These are phyloP conservation scores for Penicillium malachiteum DNA, from an alignment of 495 filamentous ascomycete species.

Conservation along the genomic window DNA sequence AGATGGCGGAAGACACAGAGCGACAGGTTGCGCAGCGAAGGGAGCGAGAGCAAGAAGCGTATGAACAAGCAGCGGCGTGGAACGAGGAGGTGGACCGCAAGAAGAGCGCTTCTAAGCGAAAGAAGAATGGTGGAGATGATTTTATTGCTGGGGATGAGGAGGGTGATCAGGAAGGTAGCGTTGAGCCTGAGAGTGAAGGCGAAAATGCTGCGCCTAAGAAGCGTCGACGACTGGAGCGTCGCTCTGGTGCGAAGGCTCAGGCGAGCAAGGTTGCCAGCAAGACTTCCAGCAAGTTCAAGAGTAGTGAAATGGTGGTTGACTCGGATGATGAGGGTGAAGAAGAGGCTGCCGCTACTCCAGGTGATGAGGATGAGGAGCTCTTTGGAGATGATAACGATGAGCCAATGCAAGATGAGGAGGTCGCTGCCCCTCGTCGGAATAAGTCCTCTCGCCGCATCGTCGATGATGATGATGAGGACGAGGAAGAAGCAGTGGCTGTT, in stretches of 20 bases:
- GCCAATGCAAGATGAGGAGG: constrained; percentile 28
- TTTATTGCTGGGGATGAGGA: constrained; percentile 30
- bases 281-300: constrained; percentile 68
- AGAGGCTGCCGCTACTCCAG: constrained; percentile 26
- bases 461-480: constrained; percentile 48
- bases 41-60: constrained; percentile 68
- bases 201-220: constrained; percentile 48
- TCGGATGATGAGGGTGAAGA: constrained; percentile 62
- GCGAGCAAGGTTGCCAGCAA: background rate
- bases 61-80: constrained; percentile 63
- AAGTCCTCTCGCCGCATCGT: constrained; percentile 40
- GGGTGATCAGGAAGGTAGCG: constrained; percentile 4
- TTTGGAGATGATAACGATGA: constrained; percentile 27
- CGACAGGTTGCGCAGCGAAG: constrained; percentile 56
- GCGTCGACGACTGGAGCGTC: constrained; percentile 49
- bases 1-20: constrained; percentile 72
- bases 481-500: constrained; percentile 30
- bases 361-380: constrained; percentile 28
- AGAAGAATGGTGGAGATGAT: constrained; percentile 60
- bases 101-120: constrained; percentile 58
- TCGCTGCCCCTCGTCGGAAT: constrained; percentile 34
- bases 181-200: constrained; percentile 28
- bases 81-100: constrained; percentile 74
- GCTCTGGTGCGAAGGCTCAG: constrained; percentile 56
- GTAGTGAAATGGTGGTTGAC: constrained; percentile 74